phyloP scores from a whole-genome alignment of 495 filamentous ascomycete genomes.

The Gamarada debralockiae region DNA sequence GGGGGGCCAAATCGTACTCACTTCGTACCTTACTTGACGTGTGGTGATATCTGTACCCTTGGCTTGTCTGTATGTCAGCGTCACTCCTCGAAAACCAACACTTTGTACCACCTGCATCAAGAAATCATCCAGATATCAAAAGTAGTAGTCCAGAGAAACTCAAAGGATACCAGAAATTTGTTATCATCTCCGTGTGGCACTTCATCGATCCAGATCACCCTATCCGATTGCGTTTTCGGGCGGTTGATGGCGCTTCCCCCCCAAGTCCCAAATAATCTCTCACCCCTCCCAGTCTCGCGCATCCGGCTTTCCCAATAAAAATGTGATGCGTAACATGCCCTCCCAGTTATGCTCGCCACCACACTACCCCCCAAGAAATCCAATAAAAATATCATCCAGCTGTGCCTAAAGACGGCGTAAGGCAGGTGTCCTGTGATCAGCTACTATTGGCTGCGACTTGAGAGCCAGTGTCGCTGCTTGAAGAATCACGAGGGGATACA shows the following conservation, averaged over 20 bases:
- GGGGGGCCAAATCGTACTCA: slow-evolving; percentile 7
- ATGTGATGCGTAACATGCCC: background rate
- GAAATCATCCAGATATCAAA: too few species aligned
- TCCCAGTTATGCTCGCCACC: background rate
- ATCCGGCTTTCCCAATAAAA: background rate
- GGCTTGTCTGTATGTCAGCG: too few species aligned
- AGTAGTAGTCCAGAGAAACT: too few species aligned
- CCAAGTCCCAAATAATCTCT: background rate
- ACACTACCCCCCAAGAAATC: background rate
- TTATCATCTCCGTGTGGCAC: too few species aligned
- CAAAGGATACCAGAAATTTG: too few species aligned
- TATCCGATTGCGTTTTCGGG: too few species aligned
- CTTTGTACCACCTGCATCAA: too few species aligned
- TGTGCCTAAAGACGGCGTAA: slow-evolving; percentile 16
- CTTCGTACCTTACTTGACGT: slow-evolving; percentile 9
- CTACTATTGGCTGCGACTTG: slow-evolving; percentile 12
- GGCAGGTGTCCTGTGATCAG: slow-evolving; percentile 16
- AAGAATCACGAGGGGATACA: slow-evolving; percentile 18
- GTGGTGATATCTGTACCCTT: too few species aligned
- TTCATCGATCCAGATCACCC: too few species aligned
- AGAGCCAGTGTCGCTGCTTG: background rate
- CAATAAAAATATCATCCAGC: slow-evolving; percentile 6
- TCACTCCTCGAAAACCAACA: too few species aligned
- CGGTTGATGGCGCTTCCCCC: too few species aligned
- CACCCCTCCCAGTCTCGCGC: background rate